Conservation (phyloP, 495 filamentous ascomycete species). For the Xylaria grammica region DNA sequence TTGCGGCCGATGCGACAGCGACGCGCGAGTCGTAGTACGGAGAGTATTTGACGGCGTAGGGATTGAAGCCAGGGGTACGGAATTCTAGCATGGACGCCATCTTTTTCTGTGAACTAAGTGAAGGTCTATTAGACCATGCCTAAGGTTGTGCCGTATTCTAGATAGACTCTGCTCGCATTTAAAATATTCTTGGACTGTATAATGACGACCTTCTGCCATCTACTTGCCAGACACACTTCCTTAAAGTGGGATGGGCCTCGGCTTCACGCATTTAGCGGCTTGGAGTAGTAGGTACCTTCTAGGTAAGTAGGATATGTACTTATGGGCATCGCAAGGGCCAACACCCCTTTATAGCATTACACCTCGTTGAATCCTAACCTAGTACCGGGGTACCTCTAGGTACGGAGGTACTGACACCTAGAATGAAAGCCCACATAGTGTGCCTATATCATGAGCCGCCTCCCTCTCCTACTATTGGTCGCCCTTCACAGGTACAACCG, state of each 20-base stretch:
- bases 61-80: constrained; percentile 91
- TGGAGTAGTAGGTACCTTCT: constrained; percentile 6
- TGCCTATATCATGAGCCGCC: not conserved
- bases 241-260: constrained; percentile 25
- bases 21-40: constrained; percentile 95
- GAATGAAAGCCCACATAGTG: too few relatives aligned
- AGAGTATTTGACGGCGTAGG: constrained; percentile 94
- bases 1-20: constrained; percentile 82
- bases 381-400: too few relatives aligned
- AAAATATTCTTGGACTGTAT: not conserved
- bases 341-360: too few relatives aligned
- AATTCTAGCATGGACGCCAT: constrained; percentile 82
- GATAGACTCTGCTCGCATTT: constrained; percentile 12
- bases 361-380: too few relatives aligned
- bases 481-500: not conserved
- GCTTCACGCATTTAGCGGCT: constrained; percentile 16
- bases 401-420: too few relatives aligned
- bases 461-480: constrained; percentile 8
- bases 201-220: not conserved
- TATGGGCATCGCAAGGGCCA: too few relatives aligned
- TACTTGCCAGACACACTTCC: not conserved
- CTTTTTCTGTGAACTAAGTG: not conserved
- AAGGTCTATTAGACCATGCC: constrained; percentile 24
- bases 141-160: constrained; percentile 31
- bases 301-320: too few relatives aligned